These are phyloP conservation scores for Rhizophagus prolifer DNA, from an alignment of 192 early-diverging fungal species.

Conservation along the genomic window DNA sequence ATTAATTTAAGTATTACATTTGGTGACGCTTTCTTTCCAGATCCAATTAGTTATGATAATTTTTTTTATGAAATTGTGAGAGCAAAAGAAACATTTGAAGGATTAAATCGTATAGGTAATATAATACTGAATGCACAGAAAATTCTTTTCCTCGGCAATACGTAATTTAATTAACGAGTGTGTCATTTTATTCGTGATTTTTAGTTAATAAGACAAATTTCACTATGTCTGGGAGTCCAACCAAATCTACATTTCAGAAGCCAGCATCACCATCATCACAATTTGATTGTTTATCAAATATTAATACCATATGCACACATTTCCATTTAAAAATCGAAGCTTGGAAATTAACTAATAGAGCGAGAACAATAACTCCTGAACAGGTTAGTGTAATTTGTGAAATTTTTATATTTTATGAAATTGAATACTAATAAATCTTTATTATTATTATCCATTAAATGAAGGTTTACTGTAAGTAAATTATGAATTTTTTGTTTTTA, in stretches of 20 bases:
- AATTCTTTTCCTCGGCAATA: too few species aligned
- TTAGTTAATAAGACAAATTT: background rate
- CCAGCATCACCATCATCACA: background rate
- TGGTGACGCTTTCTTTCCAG: conserved; percentile 51
- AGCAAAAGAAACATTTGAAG: conserved; percentile 25
- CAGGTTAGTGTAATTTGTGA: background rate
- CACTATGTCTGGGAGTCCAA: background rate
- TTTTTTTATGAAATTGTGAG: conserved; percentile 59
- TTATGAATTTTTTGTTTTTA: background rate
- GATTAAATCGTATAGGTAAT: conserved; percentile 6
- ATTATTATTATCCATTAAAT: background rate
- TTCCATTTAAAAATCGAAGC: conserved; percentile 22
- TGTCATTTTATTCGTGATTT: background rate
- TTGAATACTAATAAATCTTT: background rate
- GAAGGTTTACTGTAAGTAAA: background rate
- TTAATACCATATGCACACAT: conserved; percentile 19
- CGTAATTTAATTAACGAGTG: too few species aligned
- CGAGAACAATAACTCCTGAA: background rate
- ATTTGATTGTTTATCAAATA: conserved; percentile 5
- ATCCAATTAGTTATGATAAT: conserved; percentile 49
- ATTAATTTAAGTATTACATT: conserved; percentile 50
- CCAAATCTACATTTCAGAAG: background rate
- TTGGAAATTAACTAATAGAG: conserved; percentile 7
- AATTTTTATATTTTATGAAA: background rate
- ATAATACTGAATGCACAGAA: too few species aligned